Base-by-base conservation (phyloP, 2,329 filamentous ascomycete genomes). In the Fusarium virguliforme region DNA sequence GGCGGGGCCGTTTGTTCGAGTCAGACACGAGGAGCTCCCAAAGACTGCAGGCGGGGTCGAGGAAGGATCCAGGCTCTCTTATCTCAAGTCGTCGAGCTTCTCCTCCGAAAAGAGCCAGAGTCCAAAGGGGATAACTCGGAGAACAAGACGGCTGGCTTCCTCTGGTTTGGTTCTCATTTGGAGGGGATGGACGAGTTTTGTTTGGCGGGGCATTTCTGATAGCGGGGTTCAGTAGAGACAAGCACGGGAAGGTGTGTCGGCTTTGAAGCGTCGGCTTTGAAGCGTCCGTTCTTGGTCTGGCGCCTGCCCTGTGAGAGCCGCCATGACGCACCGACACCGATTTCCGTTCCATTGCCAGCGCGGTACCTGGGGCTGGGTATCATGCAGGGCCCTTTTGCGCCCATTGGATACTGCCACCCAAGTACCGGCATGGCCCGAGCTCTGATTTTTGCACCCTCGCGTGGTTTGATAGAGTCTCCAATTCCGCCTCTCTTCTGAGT, bases 191-290 rank as follows among this genome's bases (percentile, higher is more conserved):
- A 72, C 50, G 58, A 77, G 65, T 77, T 76, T 76, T 76, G 67
- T 74, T 48, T 71, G 72, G 75, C 72, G 75, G 75, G 75, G 75
- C 75, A 66, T 67, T 61, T 70, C 62, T 53, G 61, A 67, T 70
- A 70, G 74, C 72, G 74, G 75, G 75, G 75, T 70, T 60, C 51
- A 71, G 62, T 35, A 60, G 37, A 46, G 40, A 60, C 60, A 48
- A 51, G 41, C 48, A 32, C 41, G 43, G 43, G 24, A 28, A 4
- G 43, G 26, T n/a, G 28, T 48, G 24, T 28, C 43, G 28, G 24
- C 43, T 48, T 18, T 18, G 18, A 18, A 18, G 18, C 18, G 24
- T 48, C 43, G 43, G 43, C 26, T 32, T 65, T 34, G 53, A 18
- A 63, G 62, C 26, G 51, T 70, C 71, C 68, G 71, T 70, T 71